A percentile compares a stretch with the other conserved stretches of the same genome.
Conservation (phyloP, 2,329 filamentous ascomycete genomes). For the Fusarium sp. region DNA sequence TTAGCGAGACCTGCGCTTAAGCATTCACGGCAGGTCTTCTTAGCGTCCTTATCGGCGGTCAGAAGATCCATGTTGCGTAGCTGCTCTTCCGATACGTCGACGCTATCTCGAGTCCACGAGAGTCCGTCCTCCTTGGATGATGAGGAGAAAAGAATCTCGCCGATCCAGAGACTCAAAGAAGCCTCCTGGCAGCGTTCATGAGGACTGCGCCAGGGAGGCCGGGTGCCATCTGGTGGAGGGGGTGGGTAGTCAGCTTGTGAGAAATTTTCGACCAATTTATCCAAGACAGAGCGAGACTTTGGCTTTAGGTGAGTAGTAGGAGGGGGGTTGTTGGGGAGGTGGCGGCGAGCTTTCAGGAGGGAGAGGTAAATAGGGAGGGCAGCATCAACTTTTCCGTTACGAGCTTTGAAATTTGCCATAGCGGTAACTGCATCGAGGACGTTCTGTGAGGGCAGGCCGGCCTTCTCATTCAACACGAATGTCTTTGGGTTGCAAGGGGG, state of each 20-base stretch:
- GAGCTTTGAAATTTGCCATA: slow-evolving; percentile 81
- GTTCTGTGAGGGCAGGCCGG: slow-evolving; percentile 74
- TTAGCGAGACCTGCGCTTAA: slow-evolving; percentile 80
- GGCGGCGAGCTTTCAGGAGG: slow-evolving; percentile 81
- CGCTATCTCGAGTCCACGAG: slow-evolving; percentile 89
- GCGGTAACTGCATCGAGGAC: slow-evolving; percentile 80
- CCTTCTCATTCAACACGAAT: slow-evolving; percentile 70
- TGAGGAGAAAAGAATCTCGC: slow-evolving; percentile 87
- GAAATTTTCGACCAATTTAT: slow-evolving; percentile 41
- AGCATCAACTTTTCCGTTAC: slow-evolving; percentile 70
- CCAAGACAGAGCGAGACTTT: slow-evolving; percentile 29
- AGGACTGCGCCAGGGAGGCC: slow-evolving; percentile 71
- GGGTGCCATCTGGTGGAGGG: slow-evolving; percentile 75
- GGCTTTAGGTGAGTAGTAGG: slow-evolving; percentile 11
- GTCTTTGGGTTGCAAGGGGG: slow-evolving; percentile 68
- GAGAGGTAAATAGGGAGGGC: slow-evolving; percentile 90
- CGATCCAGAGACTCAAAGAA: slow-evolving; percentile 87
- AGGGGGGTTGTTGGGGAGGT: slow-evolving; percentile 56
- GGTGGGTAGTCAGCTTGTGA: slow-evolving; percentile 73
- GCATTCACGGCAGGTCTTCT: slow-evolving; percentile 78
- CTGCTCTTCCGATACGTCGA: slow-evolving; percentile 80
- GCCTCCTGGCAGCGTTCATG: slow-evolving; percentile 84
- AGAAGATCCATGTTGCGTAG: slow-evolving; percentile 57
- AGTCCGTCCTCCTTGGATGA: slow-evolving; percentile 74
- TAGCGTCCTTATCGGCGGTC: slow-evolving; percentile 44